Evolutionary conservation across 768 basidiomycete species (phyloP).

Genomic region (Tubosaeta sp.): DNA sequence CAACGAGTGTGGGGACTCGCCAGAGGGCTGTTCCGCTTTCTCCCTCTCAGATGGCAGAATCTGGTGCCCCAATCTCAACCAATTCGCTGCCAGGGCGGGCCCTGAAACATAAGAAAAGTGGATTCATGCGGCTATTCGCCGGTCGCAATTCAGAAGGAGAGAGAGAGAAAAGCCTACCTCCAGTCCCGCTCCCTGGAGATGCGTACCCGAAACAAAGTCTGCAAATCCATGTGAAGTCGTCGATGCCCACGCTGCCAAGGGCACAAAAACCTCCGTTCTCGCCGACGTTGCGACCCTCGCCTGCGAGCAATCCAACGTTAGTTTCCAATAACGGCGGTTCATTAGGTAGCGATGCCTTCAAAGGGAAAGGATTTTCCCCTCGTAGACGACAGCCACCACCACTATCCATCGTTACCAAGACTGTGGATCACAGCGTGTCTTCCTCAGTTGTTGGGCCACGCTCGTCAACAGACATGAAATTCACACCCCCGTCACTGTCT

Average conservation of each 20-base stretch:
- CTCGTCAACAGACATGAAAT: conserved; percentile 10
- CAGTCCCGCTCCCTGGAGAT: conserved; percentile 50
- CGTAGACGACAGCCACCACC: conserved; percentile 29
- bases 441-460: conserved; percentile 11
- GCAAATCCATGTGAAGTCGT: conserved; percentile 27
- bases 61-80: conserved; percentile 13
- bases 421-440: conserved; percentile 12
- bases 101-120: conserved; percentile 76
- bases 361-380: conserved; percentile 19
- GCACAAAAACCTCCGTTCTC: conserved; percentile 42
- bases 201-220: conserved; percentile 26
- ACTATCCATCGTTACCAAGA: conserved; percentile 27
- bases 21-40: conserved; percentile 38
- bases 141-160: conserved; percentile 34
- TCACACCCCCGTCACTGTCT: conserved; percentile 8
- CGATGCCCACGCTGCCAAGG: conserved; percentile 28
- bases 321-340: conserved; percentile 4
- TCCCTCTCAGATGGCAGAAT: conserved; percentile 40
- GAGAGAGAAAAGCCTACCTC: conserved; percentile 39
- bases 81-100: conserved; percentile 35
- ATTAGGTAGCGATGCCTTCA: conserved; percentile 9
- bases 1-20: conserved; percentile 57
- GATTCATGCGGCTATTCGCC: conserved; percentile 75
- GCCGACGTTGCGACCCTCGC: conserved; percentile 29
- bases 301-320: conserved; percentile 14